Base-by-base conservation (phyloP, 148 eudicot genomes). In the Agrostemma githago region DNA sequence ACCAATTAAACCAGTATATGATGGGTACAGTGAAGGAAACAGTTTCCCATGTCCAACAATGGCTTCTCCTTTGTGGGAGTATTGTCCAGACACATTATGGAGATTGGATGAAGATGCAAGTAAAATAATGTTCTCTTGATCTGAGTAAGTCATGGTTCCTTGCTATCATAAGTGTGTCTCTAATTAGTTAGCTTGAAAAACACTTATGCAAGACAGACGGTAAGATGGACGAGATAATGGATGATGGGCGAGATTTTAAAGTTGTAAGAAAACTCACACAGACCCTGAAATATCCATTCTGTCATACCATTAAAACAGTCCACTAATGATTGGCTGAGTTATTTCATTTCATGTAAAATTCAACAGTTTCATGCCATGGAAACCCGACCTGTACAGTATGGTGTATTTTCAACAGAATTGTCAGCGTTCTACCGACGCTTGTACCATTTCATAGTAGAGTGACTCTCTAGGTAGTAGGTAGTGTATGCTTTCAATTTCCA, bases 1-100 rank as follows among this genome's bases (percentile, higher is more conserved):
- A 26, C 79, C 82, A 62, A 85, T 85, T 9, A 84, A 83, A 75
- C 85, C 94, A 38, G 80, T 75, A 62, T 56, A 42, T 42, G 75
- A 74, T 44, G 74, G 56, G 76, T 73, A 72, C 65, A 62, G 77
- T 37, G 84, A 83, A 63, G 78, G 82, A 12, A 78, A 74, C 59
- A 68, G 37, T 62, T 77, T 85, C 11, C 69, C 82, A 46, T 80
- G 84, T 73, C 80, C 83, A 66, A 61, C 83, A 51, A 69, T 84
- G 80, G 80, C 83, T 74, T 84, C 97, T 51, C 86, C 90, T 5
- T 69, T 84, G 20, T 92, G 97, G 97, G 91, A 89, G 54, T 87
- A 86, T 44, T 79, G 77, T 66, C 83, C 87, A 20, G 88, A 83
- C 77, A 70, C 82, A 15, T 73, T 80, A 4, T 90, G 92, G 96